Evolutionary conservation across 768 basidiomycete genomes (phyloP).

Genomic region (Mycena rosella): DNA sequence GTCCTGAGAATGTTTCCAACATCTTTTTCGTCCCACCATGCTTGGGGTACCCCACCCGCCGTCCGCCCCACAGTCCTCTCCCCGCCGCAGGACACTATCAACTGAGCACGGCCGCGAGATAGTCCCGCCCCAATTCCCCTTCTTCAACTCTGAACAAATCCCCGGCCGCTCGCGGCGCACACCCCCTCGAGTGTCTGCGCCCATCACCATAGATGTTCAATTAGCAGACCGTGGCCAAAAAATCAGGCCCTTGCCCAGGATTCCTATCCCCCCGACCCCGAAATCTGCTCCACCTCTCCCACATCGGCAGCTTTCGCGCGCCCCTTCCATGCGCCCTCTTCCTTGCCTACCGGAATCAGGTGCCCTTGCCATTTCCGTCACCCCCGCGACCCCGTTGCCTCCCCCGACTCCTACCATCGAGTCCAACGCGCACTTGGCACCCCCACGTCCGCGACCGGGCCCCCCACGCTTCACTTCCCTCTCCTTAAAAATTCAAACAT

Average conservation of each 20-base stretch:
- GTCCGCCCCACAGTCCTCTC: not conserved
- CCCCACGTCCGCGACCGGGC: conserved; percentile 5
- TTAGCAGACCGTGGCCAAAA: conserved; percentile 26
- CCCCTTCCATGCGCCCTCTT: conserved; percentile 24
- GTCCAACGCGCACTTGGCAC: conserved; percentile 2
- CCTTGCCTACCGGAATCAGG: conserved; percentile 29
- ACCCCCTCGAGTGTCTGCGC: too few relatives aligned
- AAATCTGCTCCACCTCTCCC: conserved; percentile 27
- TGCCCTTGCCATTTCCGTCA: conserved; percentile 6
- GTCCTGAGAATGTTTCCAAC: too few relatives aligned
- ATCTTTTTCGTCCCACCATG: not conserved
- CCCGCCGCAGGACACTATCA: conserved; percentile 14
- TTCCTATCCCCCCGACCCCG: conserved; percentile 29
- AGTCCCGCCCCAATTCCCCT: conserved; percentile 23
- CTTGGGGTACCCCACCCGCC: not conserved
- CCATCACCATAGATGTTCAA: conserved; percentile 31
- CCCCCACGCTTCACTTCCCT: conserved; percentile 25
- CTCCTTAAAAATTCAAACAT: conserved; percentile 20
- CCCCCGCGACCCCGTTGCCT: conserved; percentile 28
- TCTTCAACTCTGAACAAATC: not conserved
- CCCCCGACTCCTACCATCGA: conserved; percentile 16
- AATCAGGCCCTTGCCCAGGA: conserved; percentile 29
- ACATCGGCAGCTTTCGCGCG: conserved; percentile 7
- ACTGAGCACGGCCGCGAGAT: conserved; percentile 21
- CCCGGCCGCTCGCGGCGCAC: too few relatives aligned